Evolutionary conservation across 805 yeast species (phyloP), one percentile per base, ranked within the genome.

Genomic region (Monosporozyma aquatica): DNA sequence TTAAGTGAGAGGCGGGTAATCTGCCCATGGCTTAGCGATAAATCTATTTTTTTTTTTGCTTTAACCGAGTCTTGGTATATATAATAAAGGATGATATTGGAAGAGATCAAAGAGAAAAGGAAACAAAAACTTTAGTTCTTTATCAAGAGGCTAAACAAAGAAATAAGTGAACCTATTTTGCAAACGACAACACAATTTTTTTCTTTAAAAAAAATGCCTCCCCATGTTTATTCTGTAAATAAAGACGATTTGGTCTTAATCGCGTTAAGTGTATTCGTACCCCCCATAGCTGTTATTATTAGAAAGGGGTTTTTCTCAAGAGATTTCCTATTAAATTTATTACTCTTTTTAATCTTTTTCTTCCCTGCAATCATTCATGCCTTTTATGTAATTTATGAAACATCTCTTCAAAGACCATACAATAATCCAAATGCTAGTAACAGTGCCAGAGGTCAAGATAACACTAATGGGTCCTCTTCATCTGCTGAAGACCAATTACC

Each of bases 331-430:
- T 37, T 56, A 18, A 55, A 49, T 38, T 1, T 54, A 15, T 30
- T 55, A 13, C 40, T 56, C 13, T 50, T 48, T 27, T 14, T 51
- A 1, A 25, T 54, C 9, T 43, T 55, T 18, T 53, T 48, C 40
- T 49, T 56, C 47, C 59, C 59, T 17, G 61, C 58, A 13, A 47
- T 47, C 9, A 44, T 55, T 22, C 61, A 56, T 38, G 53, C 57
- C 7, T 43, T 48, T 11, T 56, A 55, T 29, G 53, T 56, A 18
- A 42, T 56, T 24, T 47, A 54, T 29, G 54, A 47, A 43, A 51
- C 61, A 6, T 53, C 58, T 40, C 41, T 41, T 14, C 57, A 54
- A 38, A 48, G 56, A 20, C 34, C 33, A 11, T 18, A 28, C 10
- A 38, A 18, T 24, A 37, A 37, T 27, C 35, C 35, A 17, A 18